A percentile compares a stretch with the other conserved stretches of the same genome.
phyloP scores from a whole-genome alignment of 495 filamentous ascomycete genomes.

The Rostrohypoxylon terebratum region DNA sequence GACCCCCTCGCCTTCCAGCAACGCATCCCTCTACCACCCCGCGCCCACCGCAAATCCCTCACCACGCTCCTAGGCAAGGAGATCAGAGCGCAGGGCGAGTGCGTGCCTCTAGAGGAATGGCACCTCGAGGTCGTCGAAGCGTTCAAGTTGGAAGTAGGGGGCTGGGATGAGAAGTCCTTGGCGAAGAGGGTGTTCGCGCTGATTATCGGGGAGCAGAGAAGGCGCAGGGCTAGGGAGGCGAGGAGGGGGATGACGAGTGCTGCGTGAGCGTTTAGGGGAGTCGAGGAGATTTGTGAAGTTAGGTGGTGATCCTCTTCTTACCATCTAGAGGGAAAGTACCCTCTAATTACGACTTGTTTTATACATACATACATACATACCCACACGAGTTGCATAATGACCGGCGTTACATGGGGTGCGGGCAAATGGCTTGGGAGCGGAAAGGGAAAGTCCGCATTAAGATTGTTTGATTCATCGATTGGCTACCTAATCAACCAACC shows the following conservation, averaged over 20 bases:
- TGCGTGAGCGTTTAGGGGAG: not conserved
- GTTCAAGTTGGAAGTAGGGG: constrained; percentile 54
- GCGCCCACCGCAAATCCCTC: constrained; percentile 14
- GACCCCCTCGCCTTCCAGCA: constrained; percentile 49
- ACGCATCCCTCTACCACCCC: constrained; percentile 18
- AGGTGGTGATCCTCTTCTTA: not conserved
- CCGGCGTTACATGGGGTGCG: constrained; percentile 6
- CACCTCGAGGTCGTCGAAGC: constrained; percentile 65
- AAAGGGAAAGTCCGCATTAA: not conserved
- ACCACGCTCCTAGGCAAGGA: constrained; percentile 52
- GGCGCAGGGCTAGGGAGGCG: constrained; percentile 26
- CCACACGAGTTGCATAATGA: constrained; percentile 7
- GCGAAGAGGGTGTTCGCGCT: constrained; percentile 64
- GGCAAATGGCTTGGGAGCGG: not conserved
- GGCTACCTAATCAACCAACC: not conserved
- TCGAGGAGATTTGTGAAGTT: not conserved
- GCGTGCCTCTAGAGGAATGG: constrained; percentile 60
- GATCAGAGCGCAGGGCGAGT: constrained; percentile 51
- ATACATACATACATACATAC: not conserved
- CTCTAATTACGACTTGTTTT: not conserved
- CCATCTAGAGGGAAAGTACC: not conserved
- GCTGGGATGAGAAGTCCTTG: constrained; percentile 60
- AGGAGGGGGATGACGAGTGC: not conserved
- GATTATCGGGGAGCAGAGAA: constrained; percentile 60
- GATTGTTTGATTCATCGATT: constrained; percentile 8